Evolutionary conservation across 2,329 filamentous ascomycete genomes (phyloP), one percentile per base, ranked within the genome.

Genomic region (Penicillium capsulatum): DNA sequence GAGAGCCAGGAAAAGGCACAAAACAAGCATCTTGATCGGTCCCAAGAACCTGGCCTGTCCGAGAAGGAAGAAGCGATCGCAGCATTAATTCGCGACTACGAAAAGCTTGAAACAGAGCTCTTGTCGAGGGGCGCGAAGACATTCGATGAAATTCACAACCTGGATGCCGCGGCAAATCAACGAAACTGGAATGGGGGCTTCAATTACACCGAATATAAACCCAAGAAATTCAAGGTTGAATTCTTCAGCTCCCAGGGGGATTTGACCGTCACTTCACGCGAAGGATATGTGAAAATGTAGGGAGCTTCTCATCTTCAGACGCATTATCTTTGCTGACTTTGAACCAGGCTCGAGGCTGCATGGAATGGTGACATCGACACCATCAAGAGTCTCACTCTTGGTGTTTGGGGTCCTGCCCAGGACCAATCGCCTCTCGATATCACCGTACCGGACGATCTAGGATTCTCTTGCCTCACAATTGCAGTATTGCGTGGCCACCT

Each of bases 281-380:
- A 71, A 22, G 81, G 74, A 0, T 91, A 89, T 46, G 46, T 84
- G 4, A 66, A 76, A 46, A 62, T 91, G 68, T 81, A 65, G 72
- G 77, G 11, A 16, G 13, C 2, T 17, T 30, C 2, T 3, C n/a
- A n/a, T n/a, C n/a, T n/a, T n/a, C n/a, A n/a, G n/a, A n/a, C n/a
- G n/a, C n/a, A n/a, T n/a, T 22, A 9, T 22, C 5, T 22, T 22
- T 20, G 68, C 34, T 79, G 72, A 1, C 86, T 13, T 22, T 29
- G 15, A 9, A 66, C 74, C 41, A 68, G 65, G 4, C 65, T 64
- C 22, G 80, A 91, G 55, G 85, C 85, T 24, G 79, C 79, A 3
- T 92, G 84, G 84, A 53, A 54, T 3, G 83, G 82, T n/a, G 77
- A 92, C 50, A 48, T 84, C 1, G 69, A 77, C 1, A 78, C 69